phyloP scores from a whole-genome alignment of 2,329 filamentous ascomycete species.

The Nakataea oryzae region DNA sequence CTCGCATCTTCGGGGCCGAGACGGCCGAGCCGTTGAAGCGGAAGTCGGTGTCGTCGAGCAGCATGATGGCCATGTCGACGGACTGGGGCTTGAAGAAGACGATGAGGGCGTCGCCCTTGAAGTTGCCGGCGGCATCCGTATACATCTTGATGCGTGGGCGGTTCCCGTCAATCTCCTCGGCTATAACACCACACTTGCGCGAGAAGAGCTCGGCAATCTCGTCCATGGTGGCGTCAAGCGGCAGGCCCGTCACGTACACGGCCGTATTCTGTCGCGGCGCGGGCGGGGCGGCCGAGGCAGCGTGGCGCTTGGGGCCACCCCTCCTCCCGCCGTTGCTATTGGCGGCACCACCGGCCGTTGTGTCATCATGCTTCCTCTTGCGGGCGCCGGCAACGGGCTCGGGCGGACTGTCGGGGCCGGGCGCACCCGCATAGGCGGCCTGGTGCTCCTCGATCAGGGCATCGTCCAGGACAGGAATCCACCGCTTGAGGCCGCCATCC shows the following conservation, averaged over 20 bases:
- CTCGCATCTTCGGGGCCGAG: constrained; percentile 56
- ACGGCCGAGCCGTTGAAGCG: constrained; percentile 46
- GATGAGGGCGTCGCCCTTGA: constrained; percentile 88
- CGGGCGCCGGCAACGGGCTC: background rate
- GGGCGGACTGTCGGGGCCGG: constrained; percentile 2
- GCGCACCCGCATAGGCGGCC: constrained; percentile 13
- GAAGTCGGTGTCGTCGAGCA: constrained; percentile 76
- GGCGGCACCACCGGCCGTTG: constrained; percentile 7
- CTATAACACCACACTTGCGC: constrained; percentile 77
- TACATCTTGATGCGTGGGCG: constrained; percentile 91
- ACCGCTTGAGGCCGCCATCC: constrained; percentile 58
- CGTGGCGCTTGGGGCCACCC: constrained; percentile 20
- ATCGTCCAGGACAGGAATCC: constrained; percentile 49
- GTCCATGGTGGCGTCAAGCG: constrained; percentile 63
- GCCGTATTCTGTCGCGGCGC: constrained; percentile 67
- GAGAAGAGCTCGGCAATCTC: constrained; percentile 81
- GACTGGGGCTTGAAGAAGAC: constrained; percentile 94
- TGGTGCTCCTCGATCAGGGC: constrained; percentile 17
- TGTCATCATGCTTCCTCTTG: constrained; percentile 13
- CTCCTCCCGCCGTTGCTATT: constrained; percentile 30
- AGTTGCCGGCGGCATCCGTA: constrained; percentile 65
- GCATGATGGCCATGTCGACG: constrained; percentile 73
- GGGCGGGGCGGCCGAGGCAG: constrained; percentile 22
- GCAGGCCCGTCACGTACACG: constrained; percentile 84
- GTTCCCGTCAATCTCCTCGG: constrained; percentile 85